These are phyloP conservation scores for Ceratocystis harringtonii DNA, from an alignment of 2,329 filamentous ascomycete genomes.

Conservation along the genomic window DNA sequence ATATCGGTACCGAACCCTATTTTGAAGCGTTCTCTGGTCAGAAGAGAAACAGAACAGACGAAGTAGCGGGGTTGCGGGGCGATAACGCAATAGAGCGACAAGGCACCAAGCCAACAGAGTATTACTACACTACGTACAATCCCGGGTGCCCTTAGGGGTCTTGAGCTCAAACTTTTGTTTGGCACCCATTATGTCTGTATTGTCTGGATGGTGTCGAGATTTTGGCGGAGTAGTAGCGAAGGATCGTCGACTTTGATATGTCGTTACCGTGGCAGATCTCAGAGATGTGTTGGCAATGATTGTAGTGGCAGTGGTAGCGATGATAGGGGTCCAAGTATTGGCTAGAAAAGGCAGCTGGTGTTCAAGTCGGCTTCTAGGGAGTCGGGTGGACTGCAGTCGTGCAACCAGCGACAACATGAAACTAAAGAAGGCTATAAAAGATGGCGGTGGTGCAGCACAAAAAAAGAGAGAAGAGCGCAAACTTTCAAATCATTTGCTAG, in stretches of 20 bases:
- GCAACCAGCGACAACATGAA: not conserved
- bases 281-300: not conserved
- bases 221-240: not conserved
- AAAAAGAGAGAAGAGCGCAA: not conserved
- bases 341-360: not conserved
- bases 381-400: constrained; percentile 8
- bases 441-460: not conserved
- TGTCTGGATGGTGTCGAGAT: not conserved
- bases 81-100: not conserved
- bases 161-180: constrained; percentile 55
- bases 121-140: constrained; percentile 37
- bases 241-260: not conserved
- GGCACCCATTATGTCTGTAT: constrained; percentile 23
- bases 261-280: not conserved
- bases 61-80: not conserved
- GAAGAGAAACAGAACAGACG: not conserved
- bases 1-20: constrained; percentile 58
- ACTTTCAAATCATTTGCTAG: not conserved
- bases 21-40: not conserved
- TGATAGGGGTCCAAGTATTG: not conserved
- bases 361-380: constrained; percentile 4
- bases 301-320: not conserved
- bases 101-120: not conserved
- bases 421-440: not conserved
- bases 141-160: constrained; percentile 80